Conservation (phyloP, 768 basidiomycete species). For the Galerina marginata region DNA sequence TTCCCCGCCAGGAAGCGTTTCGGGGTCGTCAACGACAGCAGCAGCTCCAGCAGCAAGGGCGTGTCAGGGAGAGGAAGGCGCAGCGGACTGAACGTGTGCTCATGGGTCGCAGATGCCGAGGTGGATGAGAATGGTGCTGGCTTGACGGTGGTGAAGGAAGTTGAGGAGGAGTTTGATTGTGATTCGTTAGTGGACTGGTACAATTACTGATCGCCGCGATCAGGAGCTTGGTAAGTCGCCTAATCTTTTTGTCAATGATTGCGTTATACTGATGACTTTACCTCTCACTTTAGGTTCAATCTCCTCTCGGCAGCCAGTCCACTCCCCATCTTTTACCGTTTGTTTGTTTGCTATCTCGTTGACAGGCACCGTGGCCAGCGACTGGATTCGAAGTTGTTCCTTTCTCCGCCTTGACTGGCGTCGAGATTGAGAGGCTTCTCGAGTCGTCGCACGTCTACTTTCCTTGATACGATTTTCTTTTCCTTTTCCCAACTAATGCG, state of each 20-base stretch:
- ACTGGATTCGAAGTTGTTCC: conserved; percentile 10
- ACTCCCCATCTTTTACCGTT: neutral
- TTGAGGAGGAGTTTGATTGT: conserved; percentile 10
- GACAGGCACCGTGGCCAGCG: neutral
- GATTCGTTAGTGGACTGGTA: conserved; percentile 14
- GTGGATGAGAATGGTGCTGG: conserved; percentile 5
- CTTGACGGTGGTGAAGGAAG: conserved; percentile 3
- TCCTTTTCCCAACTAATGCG: neutral
- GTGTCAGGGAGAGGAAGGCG: neutral
- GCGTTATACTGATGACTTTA: neutral
- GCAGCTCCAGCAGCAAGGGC: neutral
- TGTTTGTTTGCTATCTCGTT: neutral
- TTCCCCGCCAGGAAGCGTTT: conserved; percentile 2
- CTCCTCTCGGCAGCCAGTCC: neutral
- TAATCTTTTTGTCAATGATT: neutral
- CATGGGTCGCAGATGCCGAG: conserved; percentile 10
- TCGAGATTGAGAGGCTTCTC: conserved; percentile 5
- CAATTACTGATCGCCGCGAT: conserved; percentile 1
- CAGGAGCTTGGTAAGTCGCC: neutral
- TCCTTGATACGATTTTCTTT: neutral
- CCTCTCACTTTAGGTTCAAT: neutral
- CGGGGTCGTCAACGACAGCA: neutral
- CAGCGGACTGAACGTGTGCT: conserved; percentile 16
- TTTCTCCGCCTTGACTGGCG: conserved; percentile 9
- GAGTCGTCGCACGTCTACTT: conserved; percentile 1